phyloP scores from a whole-genome alignment of 352 stramenopile species.

The Globisporangium yorkense region DNA sequence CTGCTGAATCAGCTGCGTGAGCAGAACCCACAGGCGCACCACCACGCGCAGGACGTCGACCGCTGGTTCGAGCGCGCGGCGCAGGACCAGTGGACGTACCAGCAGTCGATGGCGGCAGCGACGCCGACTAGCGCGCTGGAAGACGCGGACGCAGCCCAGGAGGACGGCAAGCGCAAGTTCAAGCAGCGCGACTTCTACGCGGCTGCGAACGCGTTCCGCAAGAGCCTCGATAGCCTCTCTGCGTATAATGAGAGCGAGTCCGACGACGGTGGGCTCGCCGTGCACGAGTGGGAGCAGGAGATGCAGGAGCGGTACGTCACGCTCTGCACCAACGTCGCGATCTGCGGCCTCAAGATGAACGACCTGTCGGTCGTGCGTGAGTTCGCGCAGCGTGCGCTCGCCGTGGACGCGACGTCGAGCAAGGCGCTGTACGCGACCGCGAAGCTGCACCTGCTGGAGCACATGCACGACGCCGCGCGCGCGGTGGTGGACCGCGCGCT shows the following conservation, averaged over 20 bases:
- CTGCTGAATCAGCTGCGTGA: conserved; percentile 43
- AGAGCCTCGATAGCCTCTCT: conserved; percentile 27
- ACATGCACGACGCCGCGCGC: conserved; percentile 42
- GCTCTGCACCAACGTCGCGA: conserved; percentile 68
- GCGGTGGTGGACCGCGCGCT: conserved; percentile 33
- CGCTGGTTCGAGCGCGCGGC: conserved; percentile 38
- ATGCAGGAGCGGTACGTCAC: conserved; percentile 46
- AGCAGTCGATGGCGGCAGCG: conserved; percentile 11
- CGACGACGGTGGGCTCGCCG: conserved; percentile 32
- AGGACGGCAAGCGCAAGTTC: conserved; percentile 67
- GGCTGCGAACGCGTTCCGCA: conserved; percentile 65
- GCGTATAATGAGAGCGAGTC: conserved; percentile 42
- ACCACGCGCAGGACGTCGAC: conserved; percentile 25
- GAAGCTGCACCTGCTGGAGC: conserved; percentile 62
- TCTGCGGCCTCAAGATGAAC: conserved; percentile 71
- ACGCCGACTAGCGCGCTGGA: conserved; percentile 24
- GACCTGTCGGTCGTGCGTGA: conserved; percentile 43
- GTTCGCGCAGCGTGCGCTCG: conserved; percentile 55
- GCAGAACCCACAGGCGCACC: conserved; percentile 20
- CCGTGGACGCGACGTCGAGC: conserved; percentile 27
- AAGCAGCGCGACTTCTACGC: conserved; percentile 50
- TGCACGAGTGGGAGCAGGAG: conserved; percentile 34
- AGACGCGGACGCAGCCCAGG: conserved; percentile 37
- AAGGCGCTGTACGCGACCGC: conserved; percentile 73
- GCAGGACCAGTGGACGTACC: conserved; percentile 14